A percentile compares a stretch with the other conserved stretches of the same genome.
phyloP scores from a whole-genome alignment of 805 yeast species.

The Starmerella bombi region DNA sequence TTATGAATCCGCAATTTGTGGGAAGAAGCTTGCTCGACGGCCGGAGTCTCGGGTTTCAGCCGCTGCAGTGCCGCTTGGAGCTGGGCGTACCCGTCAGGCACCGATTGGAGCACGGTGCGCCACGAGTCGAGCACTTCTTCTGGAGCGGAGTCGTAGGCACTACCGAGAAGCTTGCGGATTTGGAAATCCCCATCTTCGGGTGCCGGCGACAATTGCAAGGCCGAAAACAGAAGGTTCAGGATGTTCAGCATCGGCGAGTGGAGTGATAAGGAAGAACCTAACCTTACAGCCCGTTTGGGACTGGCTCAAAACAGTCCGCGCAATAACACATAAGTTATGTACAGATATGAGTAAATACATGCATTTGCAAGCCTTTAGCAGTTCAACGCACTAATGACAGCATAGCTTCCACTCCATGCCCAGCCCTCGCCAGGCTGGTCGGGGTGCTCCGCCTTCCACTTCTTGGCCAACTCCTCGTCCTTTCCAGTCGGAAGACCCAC shows the following conservation, averaged over 20 bases:
- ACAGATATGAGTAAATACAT: no score
- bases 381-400: conserved; percentile 43
- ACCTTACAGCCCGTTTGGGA: no score
- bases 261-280: no score
- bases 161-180: background rate
- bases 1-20: conserved; percentile 1
- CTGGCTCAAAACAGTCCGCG: no score
- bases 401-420: conserved; percentile 87
- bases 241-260: no score
- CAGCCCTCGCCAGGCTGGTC: conserved; percentile 61
- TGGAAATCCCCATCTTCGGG: background rate
- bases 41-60: background rate
- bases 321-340: no score
- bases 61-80: conserved; percentile 1
- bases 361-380: no score
- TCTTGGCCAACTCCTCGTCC: conserved; percentile 49
- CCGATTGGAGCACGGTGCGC: background rate
- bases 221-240: background rate
- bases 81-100: background rate
- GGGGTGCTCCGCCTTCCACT: conserved; percentile 43
- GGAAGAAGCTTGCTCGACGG: background rate
- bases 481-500: conserved; percentile 66
- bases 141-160: background rate
- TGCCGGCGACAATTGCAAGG: background rate
- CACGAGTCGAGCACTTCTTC: background rate